Base-by-base conservation (phyloP, 2,329 filamentous ascomycete species). In the Fusarium buharicum region DNA sequence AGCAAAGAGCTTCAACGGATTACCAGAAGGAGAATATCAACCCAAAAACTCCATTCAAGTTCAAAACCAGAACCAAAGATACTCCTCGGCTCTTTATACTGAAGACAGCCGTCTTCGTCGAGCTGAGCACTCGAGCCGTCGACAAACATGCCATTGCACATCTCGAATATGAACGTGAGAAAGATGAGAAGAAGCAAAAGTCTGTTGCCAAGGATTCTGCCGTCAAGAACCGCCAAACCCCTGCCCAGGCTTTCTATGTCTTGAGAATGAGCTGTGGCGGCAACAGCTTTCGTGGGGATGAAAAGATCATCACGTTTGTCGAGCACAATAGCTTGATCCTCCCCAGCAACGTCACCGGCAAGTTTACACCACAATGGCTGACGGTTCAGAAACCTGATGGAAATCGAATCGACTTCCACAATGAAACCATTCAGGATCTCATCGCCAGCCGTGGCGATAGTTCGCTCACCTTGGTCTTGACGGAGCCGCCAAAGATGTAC, bases 401-500 rank as follows among this genome's bases (percentile, higher is more conserved):
- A 1, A 59, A 61, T 0, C 57, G 76, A 4, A 73, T 86, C 30
- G 79, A 84, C 44, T 80, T 87, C 13, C 75, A 80, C 0, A 81
- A 83, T 33, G 76, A 77, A 17, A 82, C 76, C 2, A 79, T 86
- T 28, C 61, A 81, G 24, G 79, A 84, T 45, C 67, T 82, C 9
- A 72, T 84, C 3, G 69, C 73, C 65, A 77, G 63, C 72, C 70
- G 71, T 28, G 30, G 68, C 17, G 45, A 76, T 59, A 50, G 74
- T 58, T 74, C 76, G 0, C 67, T 86, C 14, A 82, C 80, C 0
- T 64, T 88, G 3, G 82, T 84, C 0, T 78, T 89, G 9, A 75
- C 69, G 17, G 79, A 82, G 27, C 77, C 84, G 2, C 85, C 85
- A 0, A 76, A 77, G 2, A 81, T 85, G 47, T 85, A 84, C 69